Conservation (phyloP, 2,329 filamentous ascomycete genomes). For the Aspergillus piperis region DNA sequence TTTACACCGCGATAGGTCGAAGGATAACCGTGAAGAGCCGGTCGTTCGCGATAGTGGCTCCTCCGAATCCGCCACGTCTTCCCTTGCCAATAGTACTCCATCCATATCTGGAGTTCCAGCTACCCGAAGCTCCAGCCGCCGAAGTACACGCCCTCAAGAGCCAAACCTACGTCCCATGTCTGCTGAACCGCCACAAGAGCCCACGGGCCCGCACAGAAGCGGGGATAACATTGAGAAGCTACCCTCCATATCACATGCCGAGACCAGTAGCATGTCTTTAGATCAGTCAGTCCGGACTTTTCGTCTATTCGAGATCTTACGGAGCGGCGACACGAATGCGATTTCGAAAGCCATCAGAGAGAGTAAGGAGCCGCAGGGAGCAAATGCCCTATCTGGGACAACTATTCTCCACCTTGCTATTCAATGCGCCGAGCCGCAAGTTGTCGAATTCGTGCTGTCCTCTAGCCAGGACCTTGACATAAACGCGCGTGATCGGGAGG, state of each 20-base stretch:
- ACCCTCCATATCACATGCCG: conserved; percentile 35
- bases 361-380: conserved; percentile 55
- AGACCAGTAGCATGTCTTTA: conserved; percentile 57
- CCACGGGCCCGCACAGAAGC: conserved; percentile 27
- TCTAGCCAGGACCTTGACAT: conserved; percentile 72
- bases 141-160: conserved; percentile 30
- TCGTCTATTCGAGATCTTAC: conserved; percentile 86
- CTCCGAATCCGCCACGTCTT: conserved; percentile 28
- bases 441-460: conserved; percentile 93
- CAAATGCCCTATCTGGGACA: conserved; percentile 62
- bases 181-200: conserved; percentile 30
- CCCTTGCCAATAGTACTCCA: conserved; percentile 28
- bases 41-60: conserved; percentile 28
- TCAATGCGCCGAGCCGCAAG: conserved; percentile 88
- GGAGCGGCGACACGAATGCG: conserved; percentile 84
- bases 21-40: conserved; percentile 38
- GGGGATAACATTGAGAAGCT: conserved; percentile 34
- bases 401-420: conserved; percentile 91
- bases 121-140: conserved; percentile 33
- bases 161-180: conserved; percentile 22
- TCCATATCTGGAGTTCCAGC: conserved; percentile 33
- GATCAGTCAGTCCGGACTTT: conserved; percentile 96
- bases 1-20: conserved; percentile 55
- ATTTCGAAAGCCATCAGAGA: conserved; percentile 79
- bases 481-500: conserved; percentile 88